Evolutionary conservation across 106 monocot species (phyloP), one percentile per base, ranked within the genome.

Genomic region (Dactylorhiza incarnata): DNA sequence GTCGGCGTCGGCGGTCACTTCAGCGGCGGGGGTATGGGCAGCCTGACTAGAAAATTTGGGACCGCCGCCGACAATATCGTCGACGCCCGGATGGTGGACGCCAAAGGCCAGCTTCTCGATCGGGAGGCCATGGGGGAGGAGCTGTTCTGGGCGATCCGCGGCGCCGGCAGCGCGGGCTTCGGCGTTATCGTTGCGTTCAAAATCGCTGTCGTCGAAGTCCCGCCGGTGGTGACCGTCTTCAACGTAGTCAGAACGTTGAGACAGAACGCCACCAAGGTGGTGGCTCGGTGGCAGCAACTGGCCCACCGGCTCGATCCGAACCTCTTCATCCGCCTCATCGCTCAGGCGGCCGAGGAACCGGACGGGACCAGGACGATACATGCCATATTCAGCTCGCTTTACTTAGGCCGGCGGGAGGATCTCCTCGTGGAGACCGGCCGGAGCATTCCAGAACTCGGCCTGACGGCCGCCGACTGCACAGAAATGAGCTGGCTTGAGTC

Each of bases 81-180:
- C 24, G 89, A 86, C 16, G 86, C 79, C 0, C 66, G 26, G 5
- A 3, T 89, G 0, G 85, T 87, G 6, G 71, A 85, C 48, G 73
- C 66, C 12, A 46, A 73, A 11, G 87, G 87, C 7, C 45, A 49
- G 16, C 8, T 90, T 15, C 73, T 85, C 0, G 71, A 83, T 20
- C 20, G 85, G 20, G 66, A 54, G 43, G 26, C 78, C 43, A 91
- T 91, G 90, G 90, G 87, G 6, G 87, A 87, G 78, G 87, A 91
- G 49, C 37, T 82, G 37, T 91, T 91, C 71, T 91, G 91, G 91
- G 90, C 85, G 3, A 79, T 91, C 0, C 65, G 90, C 13, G 89
- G 89, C 12, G 86, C 85, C 13, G 86, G 86, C 2, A 81, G 68
- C 0, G 76, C 82, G 20, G 87, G 84, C 46, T 90, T 86, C 65